Evolutionary conservation across 352 stramenopile species (phyloP), one percentile per base, ranked within the genome.

Genomic region (Saprolegnia diclina): DNA sequence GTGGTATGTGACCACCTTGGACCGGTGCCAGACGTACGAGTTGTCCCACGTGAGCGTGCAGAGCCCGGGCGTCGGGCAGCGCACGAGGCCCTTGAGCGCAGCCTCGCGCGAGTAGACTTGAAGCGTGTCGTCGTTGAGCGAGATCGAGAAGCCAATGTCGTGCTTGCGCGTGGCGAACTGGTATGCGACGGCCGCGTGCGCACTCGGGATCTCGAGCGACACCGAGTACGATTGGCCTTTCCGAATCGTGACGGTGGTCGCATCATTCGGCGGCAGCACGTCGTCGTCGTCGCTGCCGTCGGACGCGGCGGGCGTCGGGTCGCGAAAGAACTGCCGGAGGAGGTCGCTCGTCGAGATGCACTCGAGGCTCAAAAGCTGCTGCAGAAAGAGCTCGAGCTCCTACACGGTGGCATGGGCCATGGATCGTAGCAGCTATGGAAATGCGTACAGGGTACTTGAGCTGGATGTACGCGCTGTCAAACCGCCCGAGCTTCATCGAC

Each of bases 91-190:
- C 50, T 85, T 92, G 10, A 90, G 73, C 0, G 77, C 79, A 22
- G 87, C 81, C 68, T 92, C 83, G 26, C 80, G 73, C 32, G 83
- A 83, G 65, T 92, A 92, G 44, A 85, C 79, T 21, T 77, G 75
- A 21, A 90, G 79, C 21, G 73, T 79, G 37, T 79, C 71, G 10
- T 78, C 79, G 50, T 88, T 83, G 66, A 92, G 89, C 16, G 79
- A 83, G n/a, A 81, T 81, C 56, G 81, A 89, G 57, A 91, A 91
- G 22, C 83, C 83, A 71, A 91, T 89, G 71, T 88, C 85, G 76
- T 90, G 82, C 57, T 90, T 91, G 71, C 88, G 89, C 13, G 80
- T 90, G 11, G 77, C 83, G 54, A 91, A 91, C 63, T 90, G 83
- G 79, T 79, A 91, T 3, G 79, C 84, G 7, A 77, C 80, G 19